Percentiles rank a stretch among this genome's conserved stretches.
Evolutionary conservation across 192 early-diverging fungal species (phyloP).

Genomic region (Coemansia pectinata): DNA sequence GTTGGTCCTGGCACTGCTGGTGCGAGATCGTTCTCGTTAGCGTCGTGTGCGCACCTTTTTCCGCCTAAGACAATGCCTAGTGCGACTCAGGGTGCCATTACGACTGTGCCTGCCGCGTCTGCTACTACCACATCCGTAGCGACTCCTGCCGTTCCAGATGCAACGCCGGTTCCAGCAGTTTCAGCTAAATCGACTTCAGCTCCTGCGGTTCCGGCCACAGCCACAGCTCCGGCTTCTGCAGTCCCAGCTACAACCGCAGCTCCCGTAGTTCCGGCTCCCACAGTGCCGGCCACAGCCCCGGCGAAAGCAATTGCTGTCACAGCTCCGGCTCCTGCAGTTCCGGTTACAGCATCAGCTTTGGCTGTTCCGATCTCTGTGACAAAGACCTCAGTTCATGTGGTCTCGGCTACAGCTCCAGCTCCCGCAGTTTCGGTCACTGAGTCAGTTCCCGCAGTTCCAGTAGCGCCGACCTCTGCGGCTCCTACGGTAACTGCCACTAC

Average conservation of each 20-base stretch:
- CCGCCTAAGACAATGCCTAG: not conserved
- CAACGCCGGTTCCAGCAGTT: not conserved
- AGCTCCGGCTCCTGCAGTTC: no score
- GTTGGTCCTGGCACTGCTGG: not conserved
- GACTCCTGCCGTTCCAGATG: not conserved
- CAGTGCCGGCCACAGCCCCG: no score
- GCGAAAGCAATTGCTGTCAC: no score
- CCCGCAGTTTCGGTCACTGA: not conserved
- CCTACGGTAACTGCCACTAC: not conserved
- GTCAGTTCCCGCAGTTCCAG: not conserved
- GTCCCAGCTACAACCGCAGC: not conserved
- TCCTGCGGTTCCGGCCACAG: not conserved
- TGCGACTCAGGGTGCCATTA: not conserved
- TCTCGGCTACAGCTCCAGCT: not conserved
- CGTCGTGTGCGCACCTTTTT: not conserved
- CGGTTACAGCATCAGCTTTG: no score
- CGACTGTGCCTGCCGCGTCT: not conserved
- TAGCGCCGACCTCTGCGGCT: not conserved
- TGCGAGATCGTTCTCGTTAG: not conserved
- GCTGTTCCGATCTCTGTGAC: no score
- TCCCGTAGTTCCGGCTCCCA: no score
- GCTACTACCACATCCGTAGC: not conserved
- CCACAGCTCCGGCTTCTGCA: not conserved
- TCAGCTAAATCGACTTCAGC: not conserved
- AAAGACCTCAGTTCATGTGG: no score